A percentile compares a stretch with the other conserved stretches of the same genome.
Evolutionary conservation across 140 eudicot genomes (phyloP).

Genomic region (Erigeron philadelphicus): DNA sequence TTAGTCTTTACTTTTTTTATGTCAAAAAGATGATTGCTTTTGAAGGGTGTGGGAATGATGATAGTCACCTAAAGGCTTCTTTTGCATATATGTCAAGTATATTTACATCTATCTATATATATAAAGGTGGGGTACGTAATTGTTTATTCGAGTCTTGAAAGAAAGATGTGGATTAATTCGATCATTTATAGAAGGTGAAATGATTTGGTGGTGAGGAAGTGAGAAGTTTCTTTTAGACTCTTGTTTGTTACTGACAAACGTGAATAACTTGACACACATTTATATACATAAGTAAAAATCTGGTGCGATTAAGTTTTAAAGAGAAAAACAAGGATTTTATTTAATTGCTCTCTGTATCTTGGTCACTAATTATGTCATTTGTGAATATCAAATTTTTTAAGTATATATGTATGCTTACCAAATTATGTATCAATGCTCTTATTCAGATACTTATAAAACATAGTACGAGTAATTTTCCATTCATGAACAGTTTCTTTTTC

Average conservation of each 20-base stretch:
- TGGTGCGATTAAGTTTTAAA: no score
- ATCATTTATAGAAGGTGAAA: conserved; percentile 4
- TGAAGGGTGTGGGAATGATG: conserved; percentile 36
- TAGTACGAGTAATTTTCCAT: not conserved
- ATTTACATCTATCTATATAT: not conserved
- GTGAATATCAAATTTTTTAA: no score
- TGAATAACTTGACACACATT: not conserved
- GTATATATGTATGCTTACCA: no score
- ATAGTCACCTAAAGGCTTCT: conserved; percentile 33
- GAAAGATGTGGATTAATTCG: not conserved
- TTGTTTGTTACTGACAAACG: no score
- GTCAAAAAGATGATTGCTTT: conserved; percentile 35
- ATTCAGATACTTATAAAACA: no score
- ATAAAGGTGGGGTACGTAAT: not conserved
- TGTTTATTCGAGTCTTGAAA: not conserved
- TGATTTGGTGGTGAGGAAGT: conserved; percentile 34
- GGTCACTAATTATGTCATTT: no score
- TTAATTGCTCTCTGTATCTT: no score
- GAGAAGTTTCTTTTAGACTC: not conserved
- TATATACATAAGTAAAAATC: no score
- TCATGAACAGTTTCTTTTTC: conserved; percentile 3
- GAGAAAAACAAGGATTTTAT: no score
- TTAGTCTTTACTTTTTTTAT: conserved; percentile 16
- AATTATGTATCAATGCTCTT: no score
- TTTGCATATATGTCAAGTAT: not conserved